Evolutionary conservation across 169 alveolate species (phyloP), one percentile per base, ranked within the genome.

Genomic region (Cystoisospora suis): DNA sequence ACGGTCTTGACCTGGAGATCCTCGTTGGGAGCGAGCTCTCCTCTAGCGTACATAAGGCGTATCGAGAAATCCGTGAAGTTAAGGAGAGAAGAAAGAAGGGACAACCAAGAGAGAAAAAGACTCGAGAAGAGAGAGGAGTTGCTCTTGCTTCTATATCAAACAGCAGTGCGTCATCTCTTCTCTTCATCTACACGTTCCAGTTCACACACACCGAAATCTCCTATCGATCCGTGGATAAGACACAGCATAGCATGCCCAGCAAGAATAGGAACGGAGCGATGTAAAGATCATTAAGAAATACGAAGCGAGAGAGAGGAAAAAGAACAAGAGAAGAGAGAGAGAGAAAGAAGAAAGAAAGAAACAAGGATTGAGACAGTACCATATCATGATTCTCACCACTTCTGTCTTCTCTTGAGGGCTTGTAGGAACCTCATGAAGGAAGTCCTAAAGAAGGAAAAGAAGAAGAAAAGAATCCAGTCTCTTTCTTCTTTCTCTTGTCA

Each of bases 351-450:
- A 34, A 69, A 42, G 17, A 20, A 69, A 34, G 38, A 3, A 20
- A 34, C 46, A 69, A 2, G 44, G 38, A 53, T 12, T 20, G 80
- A 6, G 7, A 34, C 12, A 2, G 12, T 69, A 46, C 80, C 80
- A 34, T 27, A 34, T 32, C 44, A 5, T 38, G 1, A 53, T 0
- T 9, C 83, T 72, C 20, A 72, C 83, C 56, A 72, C 58, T 5
- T 72, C 83, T 9, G 27, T 40, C 53, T 72, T 72, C 83, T 72
- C 83, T 40, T 72, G 83, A 36, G 83, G 83, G 27, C 38, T 40
- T 5, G 83, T 27, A n/a, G 80, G 47, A 20, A 27, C 38, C 42
- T 29, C 29, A 32, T 69, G 80, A 5, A 20, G 38, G 45, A 29
- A 69, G 9, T 27, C 80, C 80, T 69, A 34, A 7, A 6, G 45